These are phyloP conservation scores for Andrographis paniculata DNA, from an alignment of 305 asterid species.

Conservation along the genomic window DNA sequence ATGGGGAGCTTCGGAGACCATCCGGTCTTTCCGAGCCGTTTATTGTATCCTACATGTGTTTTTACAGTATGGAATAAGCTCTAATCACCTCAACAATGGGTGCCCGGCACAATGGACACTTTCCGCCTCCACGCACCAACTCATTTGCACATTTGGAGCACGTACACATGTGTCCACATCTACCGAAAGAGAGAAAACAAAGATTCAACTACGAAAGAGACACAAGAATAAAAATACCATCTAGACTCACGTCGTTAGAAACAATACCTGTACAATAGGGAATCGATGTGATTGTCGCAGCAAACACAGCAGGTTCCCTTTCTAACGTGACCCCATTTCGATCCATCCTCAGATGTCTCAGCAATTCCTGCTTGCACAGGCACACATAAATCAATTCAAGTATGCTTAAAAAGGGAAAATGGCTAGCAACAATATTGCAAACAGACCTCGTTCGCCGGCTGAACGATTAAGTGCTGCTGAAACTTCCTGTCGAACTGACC, in stretches of 20 bases:
- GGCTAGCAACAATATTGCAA: not conserved
- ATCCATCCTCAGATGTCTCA: constrained; percentile 81
- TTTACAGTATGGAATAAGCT: constrained; percentile 90
- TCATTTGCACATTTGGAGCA: constrained; percentile 96
- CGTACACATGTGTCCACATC: constrained; percentile 99
- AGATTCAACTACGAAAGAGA: not conserved
- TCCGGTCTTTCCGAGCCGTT: constrained; percentile 14
- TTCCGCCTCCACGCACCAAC: constrained; percentile 90
- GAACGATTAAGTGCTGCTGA: constrained; percentile 91
- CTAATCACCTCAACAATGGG: constrained; percentile 96
- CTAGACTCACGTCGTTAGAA: not conserved
- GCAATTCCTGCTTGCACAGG: constrained; percentile 33
- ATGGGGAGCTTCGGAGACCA: constrained; percentile 23
- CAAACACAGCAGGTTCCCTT: constrained; percentile 97
- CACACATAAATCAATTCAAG: not conserved
- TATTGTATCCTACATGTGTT: constrained; percentile 15
- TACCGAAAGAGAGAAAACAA: constrained; percentile 18
- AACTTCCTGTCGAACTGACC: constrained; percentile 92
- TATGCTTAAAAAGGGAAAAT: not conserved
- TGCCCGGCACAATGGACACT: constrained; percentile 96
- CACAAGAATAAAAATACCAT: not conserved
- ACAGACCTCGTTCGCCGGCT: constrained; percentile 57
- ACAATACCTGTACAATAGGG: constrained; percentile 79
- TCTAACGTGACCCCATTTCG: constrained; percentile 76
- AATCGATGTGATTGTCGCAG: constrained; percentile 81